These are phyloP conservation scores for Beta vulgaris DNA, from an alignment of 148 eudicot genomes.

Conservation along the genomic window DNA sequence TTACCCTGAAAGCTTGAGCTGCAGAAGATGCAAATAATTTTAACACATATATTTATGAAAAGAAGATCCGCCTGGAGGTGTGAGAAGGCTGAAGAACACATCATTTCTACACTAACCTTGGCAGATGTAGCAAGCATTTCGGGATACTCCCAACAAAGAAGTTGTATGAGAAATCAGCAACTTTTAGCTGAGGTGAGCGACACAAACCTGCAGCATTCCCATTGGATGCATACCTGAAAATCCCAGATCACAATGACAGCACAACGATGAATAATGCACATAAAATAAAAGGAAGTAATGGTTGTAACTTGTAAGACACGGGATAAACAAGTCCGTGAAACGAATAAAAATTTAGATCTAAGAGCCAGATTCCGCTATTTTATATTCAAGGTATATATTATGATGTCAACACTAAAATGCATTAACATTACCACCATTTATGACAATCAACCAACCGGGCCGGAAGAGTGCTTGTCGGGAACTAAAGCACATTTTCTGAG, in stretches of 20 bases:
- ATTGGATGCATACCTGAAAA: constrained; percentile 57
- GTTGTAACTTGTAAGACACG: background rate
- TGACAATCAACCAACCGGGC: no score
- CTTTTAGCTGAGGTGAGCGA: constrained; percentile 64
- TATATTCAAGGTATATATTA: background rate
- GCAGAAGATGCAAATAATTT: constrained; percentile 15
- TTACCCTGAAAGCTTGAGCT: constrained; percentile 88
- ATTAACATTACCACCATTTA: no score
- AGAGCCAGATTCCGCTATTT: background rate
- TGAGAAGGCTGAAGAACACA: background rate
- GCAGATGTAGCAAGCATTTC: constrained; percentile 72
- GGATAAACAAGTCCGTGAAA: background rate
- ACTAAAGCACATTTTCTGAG: background rate
- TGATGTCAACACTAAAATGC: background rate
- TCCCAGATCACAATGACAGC: constrained; percentile 10
- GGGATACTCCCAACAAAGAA: constrained; percentile 74
- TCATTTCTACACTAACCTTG: constrained; percentile 46
- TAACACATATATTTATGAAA: background rate
- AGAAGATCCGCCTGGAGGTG: background rate
- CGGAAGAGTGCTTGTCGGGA: no score
- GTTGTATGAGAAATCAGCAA: constrained; percentile 75
- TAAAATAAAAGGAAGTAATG: background rate
- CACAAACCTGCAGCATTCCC: constrained; percentile 60
- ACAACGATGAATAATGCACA: background rate
- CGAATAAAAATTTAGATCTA: background rate